These are phyloP conservation scores for Saccharomyces hybrid DNA, from an alignment of 1,139 yeast genomes.

Conservation along the genomic window DNA sequence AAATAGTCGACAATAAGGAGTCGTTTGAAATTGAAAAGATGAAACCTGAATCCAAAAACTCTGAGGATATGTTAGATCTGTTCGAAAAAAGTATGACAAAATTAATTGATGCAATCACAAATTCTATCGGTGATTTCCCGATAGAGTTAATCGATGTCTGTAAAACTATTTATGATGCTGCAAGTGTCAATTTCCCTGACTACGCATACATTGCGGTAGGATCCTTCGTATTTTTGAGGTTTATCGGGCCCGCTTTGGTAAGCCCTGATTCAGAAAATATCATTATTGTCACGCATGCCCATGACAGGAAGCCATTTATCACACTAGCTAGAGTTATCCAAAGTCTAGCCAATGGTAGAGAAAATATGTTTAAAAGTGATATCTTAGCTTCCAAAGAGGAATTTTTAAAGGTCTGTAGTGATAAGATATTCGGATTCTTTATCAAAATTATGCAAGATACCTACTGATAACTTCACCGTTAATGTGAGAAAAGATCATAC, in stretches of 20 bases:
- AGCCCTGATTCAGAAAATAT: constrained; percentile 70
- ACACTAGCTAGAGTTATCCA: constrained; percentile 81
- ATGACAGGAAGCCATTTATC: constrained; percentile 64
- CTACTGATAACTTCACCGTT: constrained; percentile 13
- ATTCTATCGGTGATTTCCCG: constrained; percentile 57
- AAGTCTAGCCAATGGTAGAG: constrained; percentile 75
- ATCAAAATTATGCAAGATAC: constrained; percentile 27
- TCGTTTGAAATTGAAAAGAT: constrained; percentile 61
- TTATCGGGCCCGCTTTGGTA: constrained; percentile 84
- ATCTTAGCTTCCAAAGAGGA: constrained; percentile 38
- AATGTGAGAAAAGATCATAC: constrained; percentile 13
- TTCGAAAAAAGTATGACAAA: constrained; percentile 52
- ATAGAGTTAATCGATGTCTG: constrained; percentile 67
- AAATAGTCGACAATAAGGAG: constrained; percentile 45
- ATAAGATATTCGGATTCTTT: constrained; percentile 45
- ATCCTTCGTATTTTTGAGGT: constrained; percentile 75
- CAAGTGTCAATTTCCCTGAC: constrained; percentile 58
- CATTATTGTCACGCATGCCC: constrained; percentile 34
- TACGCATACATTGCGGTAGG: constrained; percentile 66
- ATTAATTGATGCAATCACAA: constrained; percentile 53
- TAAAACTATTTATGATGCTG: constrained; percentile 60
- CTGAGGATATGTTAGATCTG: constrained; percentile 38
- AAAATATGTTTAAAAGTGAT: constrained; percentile 55
- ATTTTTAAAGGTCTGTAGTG: constrained; percentile 41
- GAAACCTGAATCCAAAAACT: constrained; percentile 34